Evolutionary conservation across 202 grass and related monocot species (phyloP), one percentile per base, ranked within the genome.

Genomic region (Alloteropsis angusta): DNA sequence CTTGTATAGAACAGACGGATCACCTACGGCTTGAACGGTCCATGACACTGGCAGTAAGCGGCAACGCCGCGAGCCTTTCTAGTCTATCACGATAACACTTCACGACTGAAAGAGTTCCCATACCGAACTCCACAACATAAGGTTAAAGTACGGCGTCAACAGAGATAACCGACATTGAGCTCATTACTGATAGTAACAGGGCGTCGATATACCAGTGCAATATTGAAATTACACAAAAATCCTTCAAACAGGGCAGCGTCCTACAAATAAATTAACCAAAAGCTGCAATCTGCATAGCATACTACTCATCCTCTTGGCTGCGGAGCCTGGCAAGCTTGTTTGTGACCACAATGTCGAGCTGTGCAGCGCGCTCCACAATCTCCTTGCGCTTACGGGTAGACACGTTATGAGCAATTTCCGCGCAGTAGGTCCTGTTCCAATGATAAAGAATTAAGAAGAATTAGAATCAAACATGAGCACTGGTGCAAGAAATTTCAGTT

Each of bases 321-420:
- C 54, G 88, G 35, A 97, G 74, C 74, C 94, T 92, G 3, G 91
- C 91, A 73, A 86, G 80, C 77, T 86, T 91, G 82, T 97, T 97
- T 17, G 88, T 90, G 16, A 97, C 94, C 30, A 92, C 91, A 14
- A 93, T 84, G 69, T 93, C 90, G 8, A 97, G 93, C 74, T 90
- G 90, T 4, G 83, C 85, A 18, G 93, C 93, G 9, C 85, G 88
- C 85, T 97, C 88, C 2, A 93, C 90, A 0, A 93, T 93, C 38
- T 80, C 84, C 86, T 97, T 91, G 62, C 88, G 91, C 79, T 97
- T 93, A 68, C 69, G 85, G 2, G 93, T 91, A 39, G 84, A 93
- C 6, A 97, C 53, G 1, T 91, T 68, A 61, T 91, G 93, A 16
- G 88, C 88, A 2, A 97, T 92, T 55, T 97, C 88, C 18, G 91